These are phyloP conservation scores for Metschnikowia kofuensis DNA, from an alignment of 805 yeast species.

Conservation along the genomic window DNA sequence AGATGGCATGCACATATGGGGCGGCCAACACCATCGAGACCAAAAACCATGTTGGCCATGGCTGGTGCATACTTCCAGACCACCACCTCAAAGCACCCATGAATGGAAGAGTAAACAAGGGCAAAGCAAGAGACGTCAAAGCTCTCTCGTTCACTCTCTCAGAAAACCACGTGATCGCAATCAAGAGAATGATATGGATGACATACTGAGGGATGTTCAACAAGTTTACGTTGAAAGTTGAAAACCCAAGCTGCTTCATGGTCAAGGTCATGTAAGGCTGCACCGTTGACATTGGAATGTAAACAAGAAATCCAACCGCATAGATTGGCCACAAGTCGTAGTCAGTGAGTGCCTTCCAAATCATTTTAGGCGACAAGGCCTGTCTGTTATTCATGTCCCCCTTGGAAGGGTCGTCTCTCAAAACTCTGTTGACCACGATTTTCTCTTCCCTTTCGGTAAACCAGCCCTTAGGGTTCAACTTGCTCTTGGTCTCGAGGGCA, in stretches of 20 bases:
- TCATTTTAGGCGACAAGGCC: slow-evolving; percentile 41
- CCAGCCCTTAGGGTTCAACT: slow-evolving; percentile 50
- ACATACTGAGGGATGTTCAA: slow-evolving; percentile 50
- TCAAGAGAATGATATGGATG: slow-evolving; percentile 21
- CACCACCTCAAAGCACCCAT: slow-evolving; percentile 38
- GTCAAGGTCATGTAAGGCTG: slow-evolving; percentile 46
- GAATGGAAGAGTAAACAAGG: slow-evolving; percentile 29
- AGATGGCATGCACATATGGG: slow-evolving; percentile 52
- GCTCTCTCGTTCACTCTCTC: slow-evolving; percentile 25
- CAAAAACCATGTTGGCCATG: slow-evolving; percentile 44
- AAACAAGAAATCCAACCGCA: slow-evolving; percentile 41
- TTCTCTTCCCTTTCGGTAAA: slow-evolving; percentile 51
- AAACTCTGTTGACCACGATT: slow-evolving; percentile 54
- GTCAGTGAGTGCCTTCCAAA: slow-evolving; percentile 43
- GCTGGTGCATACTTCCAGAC: slow-evolving; percentile 36
- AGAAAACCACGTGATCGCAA: slow-evolving; percentile 23
- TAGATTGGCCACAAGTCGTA: slow-evolving; percentile 57
- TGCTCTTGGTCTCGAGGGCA: slow-evolving; percentile 49
- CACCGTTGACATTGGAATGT: slow-evolving; percentile 16
- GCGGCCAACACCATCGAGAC: slow-evolving; percentile 39
- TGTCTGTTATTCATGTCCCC: slow-evolving; percentile 66
- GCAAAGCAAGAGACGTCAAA: slow-evolving; percentile 15
- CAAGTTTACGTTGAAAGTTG: slow-evolving; percentile 50
- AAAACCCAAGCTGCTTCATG: slow-evolving; percentile 48
- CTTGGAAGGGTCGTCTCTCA: slow-evolving; percentile 60